Percentiles rank a stretch among this genome's conserved stretches.
phyloP scores from a whole-genome alignment of 208 protist genomes.

The Phytomonas francai region DNA sequence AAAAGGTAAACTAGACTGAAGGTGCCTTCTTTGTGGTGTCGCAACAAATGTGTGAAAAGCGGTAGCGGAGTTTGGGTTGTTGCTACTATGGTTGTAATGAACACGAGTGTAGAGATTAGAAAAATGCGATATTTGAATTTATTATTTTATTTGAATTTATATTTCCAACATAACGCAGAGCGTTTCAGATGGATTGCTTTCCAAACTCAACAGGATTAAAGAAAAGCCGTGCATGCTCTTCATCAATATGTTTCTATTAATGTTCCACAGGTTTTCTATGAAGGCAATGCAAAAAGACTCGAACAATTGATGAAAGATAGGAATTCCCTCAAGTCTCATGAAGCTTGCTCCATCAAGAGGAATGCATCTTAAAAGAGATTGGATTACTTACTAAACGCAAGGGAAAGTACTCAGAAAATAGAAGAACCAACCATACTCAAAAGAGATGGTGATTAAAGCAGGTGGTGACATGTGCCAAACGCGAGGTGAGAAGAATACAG shows the following conservation, averaged over 20 bases:
- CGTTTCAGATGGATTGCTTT: not conserved
- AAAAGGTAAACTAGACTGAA: not conserved
- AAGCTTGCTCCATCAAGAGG: not conserved
- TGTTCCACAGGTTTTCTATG: not conserved
- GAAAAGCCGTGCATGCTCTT: not conserved
- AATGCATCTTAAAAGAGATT: not conserved
- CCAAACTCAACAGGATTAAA: not conserved
- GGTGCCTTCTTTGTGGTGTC: not conserved
- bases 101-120: not conserved
- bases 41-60: not conserved
- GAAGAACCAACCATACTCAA: not conserved
- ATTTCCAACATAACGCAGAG: not conserved
- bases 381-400: not conserved
- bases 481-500: not conserved
- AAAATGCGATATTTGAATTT: not conserved
- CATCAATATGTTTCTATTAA: not conserved
- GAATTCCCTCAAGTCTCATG: not conserved
- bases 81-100: not conserved
- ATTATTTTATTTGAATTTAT: slow-evolving; percentile 3
- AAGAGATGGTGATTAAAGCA: slow-evolving; percentile 6
- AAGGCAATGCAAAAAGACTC: not conserved
- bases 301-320: not conserved
- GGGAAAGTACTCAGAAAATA: not conserved
- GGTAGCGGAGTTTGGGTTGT: not conserved
- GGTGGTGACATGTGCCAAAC: not conserved